phyloP scores from a whole-genome alignment of 2,329 filamentous ascomycete genomes.

The Fusarium tupiense region DNA sequence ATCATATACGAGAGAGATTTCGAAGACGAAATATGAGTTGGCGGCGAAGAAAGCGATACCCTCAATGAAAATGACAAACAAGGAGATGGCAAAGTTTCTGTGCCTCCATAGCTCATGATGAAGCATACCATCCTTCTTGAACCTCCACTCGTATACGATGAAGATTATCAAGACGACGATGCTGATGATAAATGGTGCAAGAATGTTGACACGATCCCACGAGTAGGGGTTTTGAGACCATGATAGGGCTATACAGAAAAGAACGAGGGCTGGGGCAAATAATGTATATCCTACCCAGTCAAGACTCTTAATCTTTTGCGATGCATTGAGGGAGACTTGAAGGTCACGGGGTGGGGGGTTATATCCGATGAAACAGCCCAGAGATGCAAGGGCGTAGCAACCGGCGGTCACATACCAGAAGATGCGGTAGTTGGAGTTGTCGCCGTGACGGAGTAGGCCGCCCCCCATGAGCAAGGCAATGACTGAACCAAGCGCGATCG shows the following conservation, averaged over 20 bases:
- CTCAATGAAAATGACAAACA: not conserved
- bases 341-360: not conserved
- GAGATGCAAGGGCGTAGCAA: not conserved
- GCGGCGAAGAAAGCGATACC: not conserved
- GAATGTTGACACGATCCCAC: not conserved
- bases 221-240: not conserved
- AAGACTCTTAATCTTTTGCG: not conserved
- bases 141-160: not conserved
- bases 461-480: not conserved
- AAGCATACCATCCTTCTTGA: not conserved
- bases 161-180: not conserved
- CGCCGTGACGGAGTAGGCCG: not conserved
- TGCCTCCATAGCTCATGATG: not conserved
- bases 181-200: not conserved
- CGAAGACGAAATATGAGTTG: not conserved
- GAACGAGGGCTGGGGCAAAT: not conserved
- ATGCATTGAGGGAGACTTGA: not conserved
- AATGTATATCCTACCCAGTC: not conserved
- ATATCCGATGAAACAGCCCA: not conserved
- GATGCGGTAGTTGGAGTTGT: not conserved
- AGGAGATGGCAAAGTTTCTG: not conserved
- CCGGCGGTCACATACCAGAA: not conserved
- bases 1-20: not conserved
- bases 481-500: not conserved
- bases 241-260: not conserved